Evolutionary conservation across 176 grass and related monocot genomes (phyloP).

Genomic region (maize (Zea mays)): Zm-B73-REFERENCE-NAM-5.0 NC_050096.1:45966001-45966500

Average conservation of each 20-base stretch:
- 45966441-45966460: not conserved
- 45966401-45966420: not conserved
- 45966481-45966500: not conserved
- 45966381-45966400: not conserved
- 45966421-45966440: too few species aligned
- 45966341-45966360: not conserved
- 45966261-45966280: not conserved
- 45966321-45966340: not conserved
- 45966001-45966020: constrained; percentile 76
- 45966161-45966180: constrained; percentile 83
- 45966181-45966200: constrained; percentile 83
- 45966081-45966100: constrained; percentile 79
- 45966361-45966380: not conserved
- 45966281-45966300: not conserved
- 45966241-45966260: not conserved
- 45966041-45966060: constrained; percentile 67
- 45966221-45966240: constrained; percentile 6
- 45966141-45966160: constrained; percentile 96
- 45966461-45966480: not conserved
- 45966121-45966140: constrained; percentile 88
- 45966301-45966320: not conserved
- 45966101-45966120: constrained; percentile 78
- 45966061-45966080: constrained; percentile 82
- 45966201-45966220: constrained; percentile 40
- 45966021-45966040: constrained; percentile 84